Evolutionary conservation across 139 green algal species (phyloP).

Genomic region (Picocystis salinarum): DNA sequence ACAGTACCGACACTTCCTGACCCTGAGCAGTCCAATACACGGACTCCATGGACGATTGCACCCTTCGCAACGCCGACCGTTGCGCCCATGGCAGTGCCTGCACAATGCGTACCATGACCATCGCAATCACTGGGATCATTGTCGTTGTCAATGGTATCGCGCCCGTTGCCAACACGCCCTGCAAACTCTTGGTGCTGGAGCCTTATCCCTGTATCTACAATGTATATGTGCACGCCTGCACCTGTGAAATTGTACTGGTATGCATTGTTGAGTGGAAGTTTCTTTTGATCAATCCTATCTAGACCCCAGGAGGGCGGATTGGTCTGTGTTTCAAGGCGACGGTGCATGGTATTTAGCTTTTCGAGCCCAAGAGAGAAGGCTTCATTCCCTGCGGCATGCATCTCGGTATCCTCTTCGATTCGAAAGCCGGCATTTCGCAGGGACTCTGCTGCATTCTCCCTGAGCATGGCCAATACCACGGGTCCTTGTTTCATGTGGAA

Average conservation of each 20-base stretch:
- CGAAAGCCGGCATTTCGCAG: no score
- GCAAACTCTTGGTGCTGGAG: slow-evolving; percentile 23
- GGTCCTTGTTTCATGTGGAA: no score
- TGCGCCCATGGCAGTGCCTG: slow-evolving; percentile 7
- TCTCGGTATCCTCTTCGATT: no score
- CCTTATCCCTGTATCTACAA: slow-evolving; percentile 34
- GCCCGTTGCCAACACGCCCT: slow-evolving; percentile 1
- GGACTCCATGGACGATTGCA: slow-evolving; percentile 2
- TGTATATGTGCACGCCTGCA: slow-evolving; percentile 21
- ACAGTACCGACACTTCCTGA: slow-evolving; percentile 2
- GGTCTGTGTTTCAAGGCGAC: no score
- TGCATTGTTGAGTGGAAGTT: slow-evolving; percentile 9
- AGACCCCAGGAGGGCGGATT: no score
- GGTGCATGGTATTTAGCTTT: no score
- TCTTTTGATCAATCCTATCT: slow-evolving; percentile 18
- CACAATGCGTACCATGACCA: slow-evolving; percentile 11
- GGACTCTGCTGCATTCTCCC: no score
- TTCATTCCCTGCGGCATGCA: no score
- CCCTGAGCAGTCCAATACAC: slow-evolving; percentile 2
- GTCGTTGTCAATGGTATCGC: slow-evolving; percentile 9
- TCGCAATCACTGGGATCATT: slow-evolving; percentile 1
- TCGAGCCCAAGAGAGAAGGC: no score
- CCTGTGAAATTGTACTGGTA: slow-evolving; percentile 18
- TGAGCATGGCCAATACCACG: no score
- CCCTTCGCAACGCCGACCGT: slow-evolving; percentile 11